Base-by-base conservation (phyloP, 352 stramenopile species). In the Phytophthora capsici region DNA sequence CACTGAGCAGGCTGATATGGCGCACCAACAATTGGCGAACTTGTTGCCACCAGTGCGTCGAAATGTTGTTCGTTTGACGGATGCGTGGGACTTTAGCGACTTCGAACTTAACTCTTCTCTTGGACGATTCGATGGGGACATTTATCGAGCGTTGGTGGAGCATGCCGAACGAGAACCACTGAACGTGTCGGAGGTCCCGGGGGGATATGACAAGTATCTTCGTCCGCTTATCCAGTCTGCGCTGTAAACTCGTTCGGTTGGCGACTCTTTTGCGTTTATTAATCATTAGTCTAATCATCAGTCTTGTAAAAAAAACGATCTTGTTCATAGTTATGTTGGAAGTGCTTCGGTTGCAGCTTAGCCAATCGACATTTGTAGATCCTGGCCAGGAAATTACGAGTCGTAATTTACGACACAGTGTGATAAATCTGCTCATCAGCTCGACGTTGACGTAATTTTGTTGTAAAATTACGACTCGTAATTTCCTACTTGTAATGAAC, bases 71-170 rank as follows among this genome's bases (percentile, higher is more conserved):
- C 58, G 75, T n/a, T 45, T 85, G 20, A 82, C 73, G 36, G 66
- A 75, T 43, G 55, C 54, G 6, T 75, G 55, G 59, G 49, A 70
- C 58, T 86, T 85, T 22, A 84, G 32, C 16, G 80, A 89, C 58
- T 86, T 85, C 43, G 75, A 86, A 52, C 57, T 90, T 25, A 84
- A 83, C 68, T 86, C 77, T 54, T 63, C 72, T 19, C 72, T 86
- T 36, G 77, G 74, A n/a, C 54, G 64, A 3, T 86, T 78, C 58
- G 74, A 86, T 28, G 77, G 77, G 23, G 73, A 85, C 60, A 75
- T 85, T 3, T 85, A 85, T 57, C 67, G 68, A 9, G 76, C 73
- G 43, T 45, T 88, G 7, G 70, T 83, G 9, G 54, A 74, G 17
- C 57, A 69, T 7, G 70, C 75, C 0, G 54, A 60, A 13, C 59